These are phyloP conservation scores for Pelargonium cotyledonis DNA, from an alignment of 441 rosid genomes.

Conservation along the genomic window DNA sequence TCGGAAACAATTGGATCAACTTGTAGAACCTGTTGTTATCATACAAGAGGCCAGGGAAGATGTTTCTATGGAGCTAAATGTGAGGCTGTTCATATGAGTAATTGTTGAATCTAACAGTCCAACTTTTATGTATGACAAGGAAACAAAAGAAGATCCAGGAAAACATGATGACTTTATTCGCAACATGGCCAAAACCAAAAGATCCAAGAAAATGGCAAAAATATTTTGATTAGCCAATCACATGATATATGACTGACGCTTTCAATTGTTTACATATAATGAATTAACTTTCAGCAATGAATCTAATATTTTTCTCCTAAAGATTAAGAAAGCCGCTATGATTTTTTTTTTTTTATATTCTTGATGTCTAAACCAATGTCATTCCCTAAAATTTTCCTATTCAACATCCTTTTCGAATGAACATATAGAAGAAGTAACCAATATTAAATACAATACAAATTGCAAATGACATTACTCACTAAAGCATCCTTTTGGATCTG, in stretches of 20 bases:
- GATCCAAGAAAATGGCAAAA: background rate
- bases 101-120: background rate
- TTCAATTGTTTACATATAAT: background rate
- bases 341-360: background rate
- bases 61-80: background rate
- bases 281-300: background rate
- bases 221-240: background rate
- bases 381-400: background rate
- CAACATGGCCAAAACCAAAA: background rate
- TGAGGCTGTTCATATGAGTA: background rate
- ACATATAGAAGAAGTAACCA: slow-evolving; percentile 8
- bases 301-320: background rate
- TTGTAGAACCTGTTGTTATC: background rate
- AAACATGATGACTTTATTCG: too few species aligned
- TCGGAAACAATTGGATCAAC: background rate
- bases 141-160: background rate
- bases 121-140: background rate
- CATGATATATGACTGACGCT: background rate
- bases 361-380: background rate
- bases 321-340: background rate
- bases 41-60: background rate
- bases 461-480: slow-evolving; percentile 48
- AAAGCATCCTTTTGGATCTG: slow-evolving; percentile 96
- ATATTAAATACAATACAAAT: slow-evolving; percentile 12
- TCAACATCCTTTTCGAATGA: background rate